Percentiles rank a stretch among this genome's conserved stretches.
These are phyloP conservation scores for Eutrema japonicum DNA, from an alignment of 345 rosid species.

Conservation along the genomic window DNA sequence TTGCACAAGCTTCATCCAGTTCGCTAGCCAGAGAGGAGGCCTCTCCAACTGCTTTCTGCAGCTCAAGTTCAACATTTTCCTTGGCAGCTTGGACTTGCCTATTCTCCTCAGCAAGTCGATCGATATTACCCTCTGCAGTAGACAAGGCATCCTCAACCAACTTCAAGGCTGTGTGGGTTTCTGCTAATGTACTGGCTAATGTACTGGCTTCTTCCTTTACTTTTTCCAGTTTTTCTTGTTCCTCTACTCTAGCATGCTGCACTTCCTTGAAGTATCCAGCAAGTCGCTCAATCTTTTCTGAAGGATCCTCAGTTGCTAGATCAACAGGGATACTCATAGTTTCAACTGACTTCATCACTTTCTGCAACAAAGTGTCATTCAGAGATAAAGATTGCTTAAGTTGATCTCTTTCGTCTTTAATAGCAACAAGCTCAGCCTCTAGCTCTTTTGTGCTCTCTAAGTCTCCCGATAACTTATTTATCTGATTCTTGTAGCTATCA, in stretches of 20 bases:
- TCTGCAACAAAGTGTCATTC: constrained; percentile 59
- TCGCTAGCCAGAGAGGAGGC: constrained; percentile 54
- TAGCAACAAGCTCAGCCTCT: constrained; percentile 64
- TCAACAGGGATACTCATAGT: constrained; percentile 55
- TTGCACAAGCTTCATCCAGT: constrained; percentile 55
- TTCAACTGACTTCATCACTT: constrained; percentile 58
- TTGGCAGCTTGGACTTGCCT: constrained; percentile 55
- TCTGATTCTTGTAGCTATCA: constrained; percentile 60
- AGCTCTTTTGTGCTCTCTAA: constrained; percentile 57
- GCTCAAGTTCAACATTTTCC: constrained; percentile 57
- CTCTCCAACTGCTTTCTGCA: constrained; percentile 63
- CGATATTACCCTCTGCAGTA: constrained; percentile 52
- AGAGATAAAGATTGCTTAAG: constrained; percentile 61
- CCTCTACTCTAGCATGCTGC: constrained; percentile 53
- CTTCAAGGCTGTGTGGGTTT: constrained; percentile 52
- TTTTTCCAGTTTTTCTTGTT: constrained; percentile 58
- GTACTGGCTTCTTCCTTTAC: constrained; percentile 53
- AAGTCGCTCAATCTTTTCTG: constrained; percentile 69
- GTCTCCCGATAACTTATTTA: constrained; percentile 56
- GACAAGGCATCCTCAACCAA: constrained; percentile 61
- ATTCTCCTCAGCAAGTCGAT: constrained; percentile 59
- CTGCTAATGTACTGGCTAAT: constrained; percentile 56
- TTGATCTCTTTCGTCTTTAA: constrained; percentile 60
- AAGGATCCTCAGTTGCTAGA: constrained; percentile 54
- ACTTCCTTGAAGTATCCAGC: constrained; percentile 58